These are phyloP conservation scores for Asparagopsis taxiformis DNA, from an alignment of 31 red algal species.

Conservation along the genomic window DNA sequence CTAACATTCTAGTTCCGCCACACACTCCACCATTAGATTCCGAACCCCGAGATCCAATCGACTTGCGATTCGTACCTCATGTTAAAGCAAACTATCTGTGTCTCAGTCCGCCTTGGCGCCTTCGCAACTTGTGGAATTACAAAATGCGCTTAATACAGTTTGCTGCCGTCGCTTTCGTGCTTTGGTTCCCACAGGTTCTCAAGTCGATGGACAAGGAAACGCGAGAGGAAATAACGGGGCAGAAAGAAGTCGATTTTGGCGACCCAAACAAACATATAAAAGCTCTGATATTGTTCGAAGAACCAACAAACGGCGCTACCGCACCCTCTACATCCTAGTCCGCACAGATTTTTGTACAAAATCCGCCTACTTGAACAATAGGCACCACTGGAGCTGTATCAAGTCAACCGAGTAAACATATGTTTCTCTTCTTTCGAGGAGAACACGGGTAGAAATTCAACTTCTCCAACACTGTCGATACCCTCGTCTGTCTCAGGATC, in stretches of 20 bases:
- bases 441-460: slow-evolving; percentile 60
- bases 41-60: neutral
- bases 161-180: slow-evolving; percentile 23
- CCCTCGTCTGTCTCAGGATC: slow-evolving; percentile 43
- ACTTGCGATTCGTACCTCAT: neutral
- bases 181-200: slow-evolving; percentile 51
- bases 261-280: slow-evolving; percentile 50
- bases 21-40: neutral
- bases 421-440: slow-evolving; percentile 26
- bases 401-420: slow-evolving; percentile 51
- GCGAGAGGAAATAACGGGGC: slow-evolving; percentile 39
- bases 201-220: slow-evolving; percentile 26
- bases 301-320: neutral
- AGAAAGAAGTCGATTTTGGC: slow-evolving; percentile 28
- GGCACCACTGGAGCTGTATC: too few species aligned
- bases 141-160: neutral
- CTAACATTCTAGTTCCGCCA: neutral
- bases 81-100: neutral
- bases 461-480: slow-evolving; percentile 39
- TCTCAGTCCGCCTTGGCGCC: neutral
- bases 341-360: too few species aligned
- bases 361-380: too few species aligned
- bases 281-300: slow-evolving; percentile 4
- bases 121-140: slow-evolving; percentile 3
- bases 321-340: neutral